Conservation (phyloP, 1,139 yeast genomes). For the Debaryomyces subglobosus region DNA sequence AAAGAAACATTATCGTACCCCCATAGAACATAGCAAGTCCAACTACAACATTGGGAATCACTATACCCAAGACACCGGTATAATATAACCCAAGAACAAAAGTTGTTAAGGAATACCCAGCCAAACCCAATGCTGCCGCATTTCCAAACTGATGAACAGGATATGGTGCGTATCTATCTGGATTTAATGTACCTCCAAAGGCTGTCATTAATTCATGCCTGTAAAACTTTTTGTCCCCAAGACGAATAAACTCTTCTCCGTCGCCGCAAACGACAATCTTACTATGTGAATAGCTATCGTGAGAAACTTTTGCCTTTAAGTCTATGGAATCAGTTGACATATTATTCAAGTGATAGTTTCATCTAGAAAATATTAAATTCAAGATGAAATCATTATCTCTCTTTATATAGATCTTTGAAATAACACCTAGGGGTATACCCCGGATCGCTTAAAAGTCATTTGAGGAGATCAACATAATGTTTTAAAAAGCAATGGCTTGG, state of each 20-base stretch:
- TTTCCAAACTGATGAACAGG: slow-evolving; percentile 28
- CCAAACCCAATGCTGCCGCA: slow-evolving; percentile 36
- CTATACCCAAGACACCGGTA: slow-evolving; percentile 56
- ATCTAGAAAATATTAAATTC: neutral
- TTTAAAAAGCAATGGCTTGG: too few relatives aligned
- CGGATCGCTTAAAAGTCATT: too few relatives aligned
- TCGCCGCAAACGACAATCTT: slow-evolving; percentile 19
- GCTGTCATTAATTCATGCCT: slow-evolving; percentile 44
- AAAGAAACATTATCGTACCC: slow-evolving; percentile 41
- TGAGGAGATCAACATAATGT: too few relatives aligned
- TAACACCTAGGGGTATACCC: neutral
- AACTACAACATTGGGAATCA: slow-evolving; percentile 49
- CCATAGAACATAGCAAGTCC: slow-evolving; percentile 55
- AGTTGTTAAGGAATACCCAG: slow-evolving; percentile 34
- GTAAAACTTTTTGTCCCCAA: slow-evolving; percentile 38
- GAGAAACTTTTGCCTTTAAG: neutral
- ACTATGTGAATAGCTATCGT: neutral
- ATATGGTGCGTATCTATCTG: slow-evolving; percentile 28
- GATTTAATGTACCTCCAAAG: slow-evolving; percentile 34
- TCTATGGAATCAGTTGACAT: neutral
- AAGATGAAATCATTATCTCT: neutral
- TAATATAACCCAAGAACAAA: slow-evolving; percentile 48
- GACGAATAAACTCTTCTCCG: slow-evolving; percentile 26
- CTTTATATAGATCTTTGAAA: neutral
- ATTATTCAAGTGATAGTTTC: slow-evolving; percentile 34